Evolutionary conservation across 805 yeast genomes (phyloP), one percentile per base, ranked within the genome.

Genomic region (Tetrapisispora namnaoensis): DNA sequence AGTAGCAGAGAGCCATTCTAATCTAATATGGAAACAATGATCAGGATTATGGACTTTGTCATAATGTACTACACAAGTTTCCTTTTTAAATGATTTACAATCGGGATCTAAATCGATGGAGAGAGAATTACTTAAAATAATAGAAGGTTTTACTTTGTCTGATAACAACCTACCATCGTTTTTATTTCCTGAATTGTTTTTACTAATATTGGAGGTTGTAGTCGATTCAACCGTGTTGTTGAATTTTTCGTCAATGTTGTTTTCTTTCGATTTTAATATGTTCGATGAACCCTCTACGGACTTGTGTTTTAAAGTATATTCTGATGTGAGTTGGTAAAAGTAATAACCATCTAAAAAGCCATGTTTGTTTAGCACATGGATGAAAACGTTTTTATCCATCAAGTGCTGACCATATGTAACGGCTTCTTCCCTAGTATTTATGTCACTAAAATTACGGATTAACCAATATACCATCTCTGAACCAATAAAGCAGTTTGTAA

Each of bases 1-100:
- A 0, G 98, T 88, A 0, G 95, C 81, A 51, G 85, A 87, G 32
- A 91, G 69, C 99, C 99, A 93, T 62, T 93, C 97, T 14, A 91
- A 65, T 43, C 96, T 72, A 32, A 93, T 76, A 60, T 91, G 98
- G 69, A 82, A 93, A 61, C 97, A 90, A 58, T 90, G 95, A 55
- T 86, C 91, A 0, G 97, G 96, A 60, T 90, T 91, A 63, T 89
- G 96, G 3, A 90, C 90, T 41, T 82, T 75, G 62, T 93, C 99
- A 59, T 87, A 86, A 66, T 91, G 97, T 1, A 93, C 88, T 6
- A 80, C 79, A 42, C 89, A 72, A 2, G 81, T 65, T 56, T 93
- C 99, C 0, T 84, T 83, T 49, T 89, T 78, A 63, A 80, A 80
- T 0, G 96, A 87, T 51, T 79, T 74, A 2, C 72, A 70, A 28